Evolutionary conservation across 2,329 filamentous ascomycete species (phyloP), one percentile per base, ranked within the genome.

Genomic region (Neonectria ditissima): DNA sequence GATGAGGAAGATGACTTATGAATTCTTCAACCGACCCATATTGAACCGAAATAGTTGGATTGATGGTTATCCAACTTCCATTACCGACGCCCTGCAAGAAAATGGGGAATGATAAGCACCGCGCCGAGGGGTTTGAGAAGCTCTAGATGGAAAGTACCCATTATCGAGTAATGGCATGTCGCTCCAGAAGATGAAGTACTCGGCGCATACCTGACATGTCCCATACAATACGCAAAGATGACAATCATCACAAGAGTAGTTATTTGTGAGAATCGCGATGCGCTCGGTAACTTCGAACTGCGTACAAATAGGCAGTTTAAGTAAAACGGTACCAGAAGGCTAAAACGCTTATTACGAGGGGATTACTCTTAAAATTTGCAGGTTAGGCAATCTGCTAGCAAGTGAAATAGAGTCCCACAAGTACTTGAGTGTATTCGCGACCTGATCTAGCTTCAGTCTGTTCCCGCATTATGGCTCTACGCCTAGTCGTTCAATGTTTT

Each of bases 1-100:
- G 72, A 74, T 24, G 69, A 66, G 18, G 72, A 71, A 44, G 65
- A 70, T 28, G 71, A 74, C n/a, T 45, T 74, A 62, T 74, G 69
- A 74, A 26, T 30, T 9, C n/a, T 14, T 34, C 34, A 22, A 37
- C n/a, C 28, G n/a, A 39, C 14, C 14, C 30, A 18, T 32, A 14
- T 20, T 50, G 18, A 20, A 50, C 18, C 18, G 32, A 13, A 9
- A 6, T 32, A 5, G 10, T n/a, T n/a, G 24, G 45, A 9, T 20
- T 45, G 32, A 53, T 53, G 28, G 16, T 6, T 10, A n/a, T 26
- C 45, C 24, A 30, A 13, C 4, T 28, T 47, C 16, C 13, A n/a
- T 41, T n/a, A 14, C 26, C 24, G 22, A 6, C 30, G 24, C 26
- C 45, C 24, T 18, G 10, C 5, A 18, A 18, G n/a, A 50, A 13